Percentiles rank a stretch among this genome's conserved stretches.
phyloP scores from a whole-genome alignment of 805 yeast species.

The Kodamaea laetipori region DNA sequence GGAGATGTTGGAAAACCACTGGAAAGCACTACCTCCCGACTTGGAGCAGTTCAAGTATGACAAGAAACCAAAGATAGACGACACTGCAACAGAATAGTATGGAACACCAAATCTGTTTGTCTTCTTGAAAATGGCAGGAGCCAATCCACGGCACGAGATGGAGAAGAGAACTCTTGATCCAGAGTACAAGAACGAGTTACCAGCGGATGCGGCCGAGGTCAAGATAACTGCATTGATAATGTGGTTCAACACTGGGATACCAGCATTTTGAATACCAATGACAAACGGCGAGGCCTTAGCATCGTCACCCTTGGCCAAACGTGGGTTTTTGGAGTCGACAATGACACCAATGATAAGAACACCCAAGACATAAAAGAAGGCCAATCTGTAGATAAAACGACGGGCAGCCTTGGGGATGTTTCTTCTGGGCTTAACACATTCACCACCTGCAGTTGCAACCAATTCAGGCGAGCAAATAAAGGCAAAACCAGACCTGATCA shows the following conservation, averaged over 20 bases:
- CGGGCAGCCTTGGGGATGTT: slow-evolving; percentile 64
- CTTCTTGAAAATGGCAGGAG: slow-evolving; percentile 42
- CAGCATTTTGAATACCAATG: slow-evolving; percentile 72
- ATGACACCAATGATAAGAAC: slow-evolving; percentile 43
- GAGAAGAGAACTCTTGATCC: slow-evolving; percentile 64
- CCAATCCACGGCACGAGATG: slow-evolving; percentile 53
- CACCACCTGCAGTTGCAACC: slow-evolving; percentile 54
- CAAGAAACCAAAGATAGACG: slow-evolving; percentile 45
- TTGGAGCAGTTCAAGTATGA: slow-evolving; percentile 47
- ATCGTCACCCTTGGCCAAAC: slow-evolving; percentile 22
- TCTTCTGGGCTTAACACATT: slow-evolving; percentile 58
- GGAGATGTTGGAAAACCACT: slow-evolving; percentile 65
- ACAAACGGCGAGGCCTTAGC: slow-evolving; percentile 73
- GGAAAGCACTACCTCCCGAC: slow-evolving; percentile 52
- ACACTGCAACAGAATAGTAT: slow-evolving; percentile 32
- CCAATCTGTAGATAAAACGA: slow-evolving; percentile 56
- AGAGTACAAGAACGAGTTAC: slow-evolving; percentile 62
- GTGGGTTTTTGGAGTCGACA: slow-evolving; percentile 30
- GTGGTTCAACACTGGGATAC: slow-evolving; percentile 68
- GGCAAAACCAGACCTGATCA: slow-evolving; percentile 29
- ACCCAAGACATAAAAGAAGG: slow-evolving; percentile 41
- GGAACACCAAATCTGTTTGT: slow-evolving; percentile 49
- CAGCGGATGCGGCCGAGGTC: slow-evolving; percentile 57
- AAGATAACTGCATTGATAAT: slow-evolving; percentile 77
- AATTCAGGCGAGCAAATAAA: slow-evolving; percentile 52